Evolutionary conservation across 2,329 filamentous ascomycete genomes (phyloP), one percentile per base, ranked within the genome.

Genomic region (Cryphonectria naterciae): DNA sequence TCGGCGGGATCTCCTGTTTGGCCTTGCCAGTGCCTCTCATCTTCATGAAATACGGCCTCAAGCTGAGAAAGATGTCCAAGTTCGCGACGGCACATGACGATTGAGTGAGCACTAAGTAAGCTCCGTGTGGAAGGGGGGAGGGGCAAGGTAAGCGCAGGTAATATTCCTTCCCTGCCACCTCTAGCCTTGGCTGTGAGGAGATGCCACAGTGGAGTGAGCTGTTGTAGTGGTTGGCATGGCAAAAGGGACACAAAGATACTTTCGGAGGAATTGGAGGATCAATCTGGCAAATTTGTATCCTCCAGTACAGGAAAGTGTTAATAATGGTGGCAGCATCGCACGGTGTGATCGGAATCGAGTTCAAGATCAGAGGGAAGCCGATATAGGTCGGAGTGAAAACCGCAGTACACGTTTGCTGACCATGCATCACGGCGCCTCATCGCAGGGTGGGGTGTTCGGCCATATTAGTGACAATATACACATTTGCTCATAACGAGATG

Each of bases 1-100:
- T 76, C 22, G 75, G 41, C 63, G 43, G 39, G 4, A 65, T 52
- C 7, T 65, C 41, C 10, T 65, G 41, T 28, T 35, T 65, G 46
- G 63, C 63, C n/a, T 13, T 65, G 19, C 63, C 63, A 32, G 63
- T 49, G 46, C 63, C 63, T 22, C 10, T 65, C 17, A 17, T 65
- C 39, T 35, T 65, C 43, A 65, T 52, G 63, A 43, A 35, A 8
- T 52, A 65, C 43, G 63, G 63, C 32, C 15, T 35, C 17, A 10
- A 22, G 39, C 41, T 65, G 41, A 49, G 63, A 41, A 65, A 52
- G 32, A 65, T 28, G 63, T 65, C 63, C 37, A 32, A 22, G 25
- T 65, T 65, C 43, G 63, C 41, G 28, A 41, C 28, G 22, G 63
- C 32, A 22, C 6, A 35, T 35, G 63, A 65, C 4, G 46, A 35